Conservation (phyloP, 2,329 filamentous ascomycete species). For the Helotiales sp. region DNA sequence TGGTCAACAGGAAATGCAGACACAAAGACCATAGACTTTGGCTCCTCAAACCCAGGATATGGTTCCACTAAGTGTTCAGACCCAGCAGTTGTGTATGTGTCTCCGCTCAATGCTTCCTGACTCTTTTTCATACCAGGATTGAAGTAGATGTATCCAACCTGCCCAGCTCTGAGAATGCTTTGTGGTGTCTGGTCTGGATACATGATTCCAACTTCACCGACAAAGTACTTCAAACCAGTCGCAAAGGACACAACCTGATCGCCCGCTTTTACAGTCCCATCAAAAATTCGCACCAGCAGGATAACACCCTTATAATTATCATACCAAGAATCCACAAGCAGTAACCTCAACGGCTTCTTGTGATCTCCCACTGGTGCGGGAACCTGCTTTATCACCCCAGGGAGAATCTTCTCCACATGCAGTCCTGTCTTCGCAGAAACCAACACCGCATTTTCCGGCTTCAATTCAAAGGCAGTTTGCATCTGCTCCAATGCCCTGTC, state of each 20-base stretch:
- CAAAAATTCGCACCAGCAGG: constrained; percentile 86
- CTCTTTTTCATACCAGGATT: constrained; percentile 98
- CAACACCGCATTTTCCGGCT: constrained; percentile 69
- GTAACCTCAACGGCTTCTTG: constrained; percentile 72
- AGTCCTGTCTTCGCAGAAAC: constrained; percentile 94
- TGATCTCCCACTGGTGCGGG: constrained; percentile 76
- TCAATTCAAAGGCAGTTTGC: constrained; percentile 81
- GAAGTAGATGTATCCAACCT: constrained; percentile 96
- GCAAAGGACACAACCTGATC: constrained; percentile 87
- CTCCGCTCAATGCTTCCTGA: constrained; percentile 92
- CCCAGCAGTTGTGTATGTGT: constrained; percentile 86
- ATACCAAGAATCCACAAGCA: constrained; percentile 98
- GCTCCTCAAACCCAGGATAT: constrained; percentile 91
- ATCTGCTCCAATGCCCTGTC: constrained; percentile 84
- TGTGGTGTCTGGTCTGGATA: constrained; percentile 86
- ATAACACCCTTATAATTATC: constrained; percentile 94
- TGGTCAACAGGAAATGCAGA: constrained; percentile 95
- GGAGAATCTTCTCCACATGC: constrained; percentile 81
- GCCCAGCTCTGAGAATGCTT: constrained; percentile 77
- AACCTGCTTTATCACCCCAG: constrained; percentile 81
- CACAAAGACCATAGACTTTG: constrained; percentile 98
- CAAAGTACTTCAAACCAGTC: constrained; percentile 85
- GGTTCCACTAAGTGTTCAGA: constrained; percentile 74
- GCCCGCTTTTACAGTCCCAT: constrained; percentile 79
- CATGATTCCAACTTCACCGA: constrained; percentile 96